Base-by-base conservation (phyloP, 768 basidiomycete genomes). In the Strobilomyces echinocephalus region DNA sequence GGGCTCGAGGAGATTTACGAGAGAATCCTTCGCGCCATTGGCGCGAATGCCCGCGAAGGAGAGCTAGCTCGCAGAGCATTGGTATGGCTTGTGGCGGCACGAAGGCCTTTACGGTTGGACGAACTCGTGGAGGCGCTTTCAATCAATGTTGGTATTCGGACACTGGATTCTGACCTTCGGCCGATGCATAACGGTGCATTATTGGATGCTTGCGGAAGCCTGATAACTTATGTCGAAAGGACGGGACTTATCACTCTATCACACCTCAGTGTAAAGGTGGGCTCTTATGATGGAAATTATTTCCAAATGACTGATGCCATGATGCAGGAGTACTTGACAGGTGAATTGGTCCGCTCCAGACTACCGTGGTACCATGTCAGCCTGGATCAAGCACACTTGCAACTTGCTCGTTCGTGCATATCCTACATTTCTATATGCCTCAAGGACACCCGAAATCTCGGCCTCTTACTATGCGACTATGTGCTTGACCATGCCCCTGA, bases 141-240 rank as follows among this genome's bases (percentile, higher is more conserved):
- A 9, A 41, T 41, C 38, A 24, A 53, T 20, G 38, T 53, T 34
- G 5, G 15, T 15, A 34, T 21, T n/a, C 38, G 52, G 31, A 52
- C 21, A 8, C n/a, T 53, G 11, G 52, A 53, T 33, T 15, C 1
- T 1, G 36, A 46, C 8, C 21, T 41, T 4, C 18, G 44, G 15
- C 54, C 54, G 12, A 46, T 55, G 54, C 54, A 55, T 6, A 46
- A 4, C 14, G 43, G 42, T 8, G 44, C 44, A 0, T 30, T 54
- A n/a, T 14, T 55, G 38, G 51, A 54, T 33, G 54, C 54, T 0
- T 55, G 54, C 20, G 50, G 51, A 12, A 55, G 50, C 15, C 31
- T 55, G 3, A 43, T 55, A 7, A 55, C 50, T 6, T 53, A 55
- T 15, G 45, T 7, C 12, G 36, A 40, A 24, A 40, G 34, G 16